Evolutionary conservation across 1,284 basidiomycete genomes (phyloP).

Genomic region (Xanthoconium separans): DNA sequence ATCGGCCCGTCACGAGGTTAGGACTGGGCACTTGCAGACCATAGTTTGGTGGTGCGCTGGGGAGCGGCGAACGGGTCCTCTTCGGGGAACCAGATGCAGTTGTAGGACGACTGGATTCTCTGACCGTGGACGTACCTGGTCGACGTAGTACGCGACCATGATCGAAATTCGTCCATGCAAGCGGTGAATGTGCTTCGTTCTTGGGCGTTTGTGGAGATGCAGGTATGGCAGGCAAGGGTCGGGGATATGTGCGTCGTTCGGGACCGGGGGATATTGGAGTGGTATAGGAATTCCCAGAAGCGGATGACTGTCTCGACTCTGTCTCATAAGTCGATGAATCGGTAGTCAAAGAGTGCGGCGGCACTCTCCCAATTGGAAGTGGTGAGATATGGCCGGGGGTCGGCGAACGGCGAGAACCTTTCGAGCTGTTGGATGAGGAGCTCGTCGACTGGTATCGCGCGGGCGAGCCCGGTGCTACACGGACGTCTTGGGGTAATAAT

Average conservation of each 20-base stretch:
- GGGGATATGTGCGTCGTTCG: conserved; percentile 13
- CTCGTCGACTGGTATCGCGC: conserved; percentile 26
- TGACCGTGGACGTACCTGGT: conserved; percentile 2
- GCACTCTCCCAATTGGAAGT: conserved; percentile 15
- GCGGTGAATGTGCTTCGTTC: conserved; percentile 7
- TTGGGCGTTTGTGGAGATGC: conserved; percentile 27
- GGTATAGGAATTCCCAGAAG: conserved; percentile 26
- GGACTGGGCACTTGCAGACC: conserved; percentile 1
- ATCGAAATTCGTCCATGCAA: conserved; percentile 16
- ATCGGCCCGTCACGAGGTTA: neutral
- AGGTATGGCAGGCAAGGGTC: conserved; percentile 28
- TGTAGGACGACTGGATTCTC: conserved; percentile 21
- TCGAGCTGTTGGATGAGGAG: conserved; percentile 24
- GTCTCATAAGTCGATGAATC: conserved; percentile 11
- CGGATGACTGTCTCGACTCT: conserved; percentile 25
- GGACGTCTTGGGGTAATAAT: conserved; percentile 12
- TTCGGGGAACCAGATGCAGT: conserved; percentile 21
- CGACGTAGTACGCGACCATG: conserved; percentile 11
- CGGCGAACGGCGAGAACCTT: conserved; percentile 23
- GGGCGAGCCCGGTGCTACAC: conserved; percentile 20
- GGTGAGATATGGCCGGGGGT: conserved; percentile 12
- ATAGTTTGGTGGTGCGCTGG: neutral
- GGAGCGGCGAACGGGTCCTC: neutral
- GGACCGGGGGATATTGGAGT: conserved; percentile 16
- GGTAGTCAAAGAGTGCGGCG: neutral